phyloP scores from a whole-genome alignment of 768 basidiomycete genomes.

The Hemileccinum rubropunctum region DNA sequence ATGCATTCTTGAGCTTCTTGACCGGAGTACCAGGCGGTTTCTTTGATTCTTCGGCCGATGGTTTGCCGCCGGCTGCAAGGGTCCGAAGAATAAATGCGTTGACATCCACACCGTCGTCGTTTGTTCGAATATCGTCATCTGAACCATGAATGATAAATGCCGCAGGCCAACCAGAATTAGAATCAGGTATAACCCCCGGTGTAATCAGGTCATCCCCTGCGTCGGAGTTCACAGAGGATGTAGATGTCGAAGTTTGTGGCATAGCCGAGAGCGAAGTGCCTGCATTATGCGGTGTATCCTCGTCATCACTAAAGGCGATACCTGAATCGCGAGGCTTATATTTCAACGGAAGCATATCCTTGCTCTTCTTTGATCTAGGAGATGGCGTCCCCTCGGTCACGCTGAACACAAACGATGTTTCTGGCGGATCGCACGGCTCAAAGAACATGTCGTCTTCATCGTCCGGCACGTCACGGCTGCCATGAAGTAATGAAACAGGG shows the following conservation, averaged over 20 bases:
- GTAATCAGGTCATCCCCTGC: conserved; percentile 67
- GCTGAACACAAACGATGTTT: conserved; percentile 56
- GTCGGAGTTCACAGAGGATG: conserved; percentile 58
- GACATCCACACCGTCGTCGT: conserved; percentile 41
- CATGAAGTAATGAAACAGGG: conserved; percentile 33
- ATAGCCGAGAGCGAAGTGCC: conserved; percentile 34
- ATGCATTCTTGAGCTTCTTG: conserved; percentile 65
- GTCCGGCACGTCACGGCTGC: conserved; percentile 27
- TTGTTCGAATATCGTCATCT: conserved; percentile 35
- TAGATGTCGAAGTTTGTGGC: conserved; percentile 60
- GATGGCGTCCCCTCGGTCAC: conserved; percentile 58
- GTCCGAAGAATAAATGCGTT: conserved; percentile 74
- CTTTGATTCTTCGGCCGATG: conserved; percentile 44
- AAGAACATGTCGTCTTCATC: conserved; percentile 62
- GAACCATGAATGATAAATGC: conserved; percentile 38
- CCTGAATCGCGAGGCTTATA: conserved; percentile 72
- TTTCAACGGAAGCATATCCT: conserved; percentile 54
- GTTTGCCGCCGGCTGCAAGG: conserved; percentile 57
- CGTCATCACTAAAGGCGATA: conserved; percentile 61
- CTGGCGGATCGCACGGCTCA: conserved; percentile 38
- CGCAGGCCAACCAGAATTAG: conserved; percentile 62
- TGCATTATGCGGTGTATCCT: conserved; percentile 27
- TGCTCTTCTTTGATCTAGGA: conserved; percentile 40
- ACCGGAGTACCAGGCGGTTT: conserved; percentile 78
- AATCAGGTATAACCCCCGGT: conserved; percentile 54